A percentile compares a stretch with the other conserved stretches of the same genome.
phyloP scores from a whole-genome alignment of 2,329 filamentous ascomycete genomes.

The Aspergillus intermedius region DNA sequence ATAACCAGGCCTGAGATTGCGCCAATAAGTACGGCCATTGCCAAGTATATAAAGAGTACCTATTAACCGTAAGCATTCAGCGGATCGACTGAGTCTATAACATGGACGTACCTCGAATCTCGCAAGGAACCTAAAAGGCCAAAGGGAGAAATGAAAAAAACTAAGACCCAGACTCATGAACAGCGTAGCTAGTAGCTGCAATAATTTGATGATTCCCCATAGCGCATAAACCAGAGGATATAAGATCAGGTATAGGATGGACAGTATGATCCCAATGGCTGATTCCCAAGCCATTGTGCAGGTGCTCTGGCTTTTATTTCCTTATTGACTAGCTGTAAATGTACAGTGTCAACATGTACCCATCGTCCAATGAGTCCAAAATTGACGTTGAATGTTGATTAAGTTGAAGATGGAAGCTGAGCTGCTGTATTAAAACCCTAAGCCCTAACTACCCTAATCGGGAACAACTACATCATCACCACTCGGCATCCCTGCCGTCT shows the following conservation, averaged over 20 bases:
- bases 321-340: no score
- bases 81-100: constrained; percentile 10
- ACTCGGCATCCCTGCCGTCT: background rate
- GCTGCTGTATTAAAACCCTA: background rate
- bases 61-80: constrained; percentile 17
- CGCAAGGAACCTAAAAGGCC: constrained; percentile 47
- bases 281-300: background rate
- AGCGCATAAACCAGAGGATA: constrained; percentile 5
- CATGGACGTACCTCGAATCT: constrained; percentile 48
- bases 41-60: constrained; percentile 51
- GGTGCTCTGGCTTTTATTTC: background rate
- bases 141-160: constrained; percentile 34
- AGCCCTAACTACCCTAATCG: background rate
- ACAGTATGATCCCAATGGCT: background rate
- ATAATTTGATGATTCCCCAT: constrained; percentile 15
- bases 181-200: constrained; percentile 40
- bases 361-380: no score
- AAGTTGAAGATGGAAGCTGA: background rate
- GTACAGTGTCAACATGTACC: no score
- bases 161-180: constrained; percentile 44
- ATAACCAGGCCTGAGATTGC: constrained; percentile 55
- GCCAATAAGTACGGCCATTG: constrained; percentile 63
- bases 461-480: background rate
- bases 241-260: background rate
- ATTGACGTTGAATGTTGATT: background rate